phyloP scores from a whole-genome alignment of 768 basidiomycete genomes.

The Suillus tomentosus region DNA sequence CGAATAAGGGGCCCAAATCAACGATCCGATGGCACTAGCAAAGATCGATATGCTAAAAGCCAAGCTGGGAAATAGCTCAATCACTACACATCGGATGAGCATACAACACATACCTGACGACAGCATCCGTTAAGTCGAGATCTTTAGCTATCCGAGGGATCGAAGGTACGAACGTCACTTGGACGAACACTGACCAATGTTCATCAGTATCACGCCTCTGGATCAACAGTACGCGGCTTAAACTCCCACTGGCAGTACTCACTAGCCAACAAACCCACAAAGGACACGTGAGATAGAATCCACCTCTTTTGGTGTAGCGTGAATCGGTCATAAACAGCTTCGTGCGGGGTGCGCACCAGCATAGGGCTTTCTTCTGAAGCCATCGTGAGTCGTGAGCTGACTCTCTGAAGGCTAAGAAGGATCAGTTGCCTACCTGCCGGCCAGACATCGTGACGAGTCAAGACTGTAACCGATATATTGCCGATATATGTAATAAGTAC shows the following conservation, averaged over 20 bases:
- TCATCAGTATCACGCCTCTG: background rate
- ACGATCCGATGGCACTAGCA: slow-evolving; percentile 42
- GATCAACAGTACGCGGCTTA: background rate
- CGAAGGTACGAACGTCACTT: slow-evolving; percentile 70
- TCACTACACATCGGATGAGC: background rate
- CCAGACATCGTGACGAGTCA: too few species aligned
- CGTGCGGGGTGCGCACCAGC: slow-evolving; percentile 16
- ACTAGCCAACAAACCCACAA: slow-evolving; percentile 67
- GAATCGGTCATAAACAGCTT: slow-evolving; percentile 62
- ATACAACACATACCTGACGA: slow-evolving; percentile 50
- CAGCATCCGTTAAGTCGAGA: slow-evolving; percentile 52
- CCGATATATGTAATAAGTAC: too few species aligned
- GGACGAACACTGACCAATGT: slow-evolving; percentile 56
- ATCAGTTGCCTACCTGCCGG: too few species aligned
- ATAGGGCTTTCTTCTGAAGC: slow-evolving; percentile 32
- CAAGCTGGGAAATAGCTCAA: slow-evolving; percentile 28
- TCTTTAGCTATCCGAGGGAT: slow-evolving; percentile 75
- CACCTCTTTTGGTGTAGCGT: slow-evolving; percentile 47
- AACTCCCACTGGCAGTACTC: slow-evolving; percentile 19
- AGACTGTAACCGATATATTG: too few species aligned
- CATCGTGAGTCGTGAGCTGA: slow-evolving; percentile 17
- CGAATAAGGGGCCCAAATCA: slow-evolving; percentile 50
- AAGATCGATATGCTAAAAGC: slow-evolving; percentile 51
- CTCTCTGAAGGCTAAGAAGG: too few species aligned
- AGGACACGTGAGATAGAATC: slow-evolving; percentile 60